Evolutionary conservation across 2,329 filamentous ascomycete species (phyloP).

Genomic region (Colletotrichum sublineola): DNA sequence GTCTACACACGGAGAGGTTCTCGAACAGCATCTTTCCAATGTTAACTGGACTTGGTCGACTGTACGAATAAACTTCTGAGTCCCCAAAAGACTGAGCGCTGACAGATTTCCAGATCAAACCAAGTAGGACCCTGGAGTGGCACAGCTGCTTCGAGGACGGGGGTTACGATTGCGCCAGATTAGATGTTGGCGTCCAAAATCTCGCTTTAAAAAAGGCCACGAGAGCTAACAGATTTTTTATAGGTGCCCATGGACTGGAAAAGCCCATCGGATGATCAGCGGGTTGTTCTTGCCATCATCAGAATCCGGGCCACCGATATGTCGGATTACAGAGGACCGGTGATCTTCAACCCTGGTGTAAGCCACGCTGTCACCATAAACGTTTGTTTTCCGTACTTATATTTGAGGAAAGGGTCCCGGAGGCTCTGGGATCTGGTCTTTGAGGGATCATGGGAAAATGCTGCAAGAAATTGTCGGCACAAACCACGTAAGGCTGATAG

Average conservation of each 20-base stretch:
- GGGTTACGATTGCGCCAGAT: conserved; percentile 51
- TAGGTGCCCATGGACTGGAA: conserved; percentile 55
- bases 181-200: conserved; percentile 48
- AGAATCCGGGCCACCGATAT: conserved; percentile 50
- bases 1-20: neutral
- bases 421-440: conserved; percentile 58
- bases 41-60: conserved; percentile 35
- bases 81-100: neutral
- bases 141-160: conserved; percentile 49
- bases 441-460: conserved; percentile 49
- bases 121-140: conserved; percentile 49
- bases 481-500: conserved; percentile 55
- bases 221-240: conserved; percentile 46
- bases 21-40: neutral
- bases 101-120: conserved; percentile 53
- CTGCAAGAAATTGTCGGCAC: conserved; percentile 61
- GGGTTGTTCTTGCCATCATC: conserved; percentile 51
- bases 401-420: conserved; percentile 58
- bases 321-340: conserved; percentile 46
- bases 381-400: conserved; percentile 1
- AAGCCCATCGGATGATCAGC: conserved; percentile 46
- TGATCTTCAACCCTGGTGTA: conserved; percentile 54
- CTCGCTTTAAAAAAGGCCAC: neutral
- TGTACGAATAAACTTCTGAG: neutral
- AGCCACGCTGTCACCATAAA: conserved; percentile 17